Evolutionary conservation across 768 basidiomycete genomes (phyloP).

Genomic region (Phaeolepiota aurea): DNA sequence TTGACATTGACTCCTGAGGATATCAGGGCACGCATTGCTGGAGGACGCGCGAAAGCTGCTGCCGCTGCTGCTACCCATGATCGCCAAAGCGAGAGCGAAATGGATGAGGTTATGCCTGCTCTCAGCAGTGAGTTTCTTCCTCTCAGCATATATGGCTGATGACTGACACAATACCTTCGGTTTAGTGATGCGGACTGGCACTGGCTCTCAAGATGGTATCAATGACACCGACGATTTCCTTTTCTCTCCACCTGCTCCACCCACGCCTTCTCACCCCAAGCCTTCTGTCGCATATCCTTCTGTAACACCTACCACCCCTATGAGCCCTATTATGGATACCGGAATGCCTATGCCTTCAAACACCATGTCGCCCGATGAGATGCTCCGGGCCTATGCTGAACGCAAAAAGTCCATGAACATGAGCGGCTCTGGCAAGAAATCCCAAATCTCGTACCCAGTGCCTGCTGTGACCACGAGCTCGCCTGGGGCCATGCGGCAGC

Average conservation of each 20-base stretch:
- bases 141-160: slow-evolving; percentile 2
- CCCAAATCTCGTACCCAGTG: slow-evolving; percentile 15
- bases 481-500: slow-evolving; percentile 7
- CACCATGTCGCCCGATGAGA: slow-evolving; percentile 54
- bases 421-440: slow-evolving; percentile 4
- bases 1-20: slow-evolving; percentile 49
- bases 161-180: slow-evolving; percentile 7
- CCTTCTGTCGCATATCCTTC: background rate
- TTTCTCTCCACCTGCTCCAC: slow-evolving; percentile 23
- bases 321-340: slow-evolving; percentile 21
- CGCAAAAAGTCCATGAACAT: slow-evolving; percentile 15
- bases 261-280: slow-evolving; percentile 10
- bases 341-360: slow-evolving; percentile 22
- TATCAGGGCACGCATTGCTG: slow-evolving; percentile 45
- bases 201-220: slow-evolving; percentile 1
- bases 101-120: slow-evolving; percentile 62
- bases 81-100: slow-evolving; percentile 18
- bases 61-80: slow-evolving; percentile 11
- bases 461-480: slow-evolving; percentile 10
- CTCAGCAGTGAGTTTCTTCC: slow-evolving; percentile 43
- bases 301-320: slow-evolving; percentile 5
- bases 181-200: slow-evolving; percentile 68
- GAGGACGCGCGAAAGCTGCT: slow-evolving; percentile 10
- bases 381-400: slow-evolving; percentile 69
- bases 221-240: slow-evolving; percentile 34